These are phyloP conservation scores for Clausena lansium DNA, from an alignment of 345 rosid species.

Conservation along the genomic window DNA sequence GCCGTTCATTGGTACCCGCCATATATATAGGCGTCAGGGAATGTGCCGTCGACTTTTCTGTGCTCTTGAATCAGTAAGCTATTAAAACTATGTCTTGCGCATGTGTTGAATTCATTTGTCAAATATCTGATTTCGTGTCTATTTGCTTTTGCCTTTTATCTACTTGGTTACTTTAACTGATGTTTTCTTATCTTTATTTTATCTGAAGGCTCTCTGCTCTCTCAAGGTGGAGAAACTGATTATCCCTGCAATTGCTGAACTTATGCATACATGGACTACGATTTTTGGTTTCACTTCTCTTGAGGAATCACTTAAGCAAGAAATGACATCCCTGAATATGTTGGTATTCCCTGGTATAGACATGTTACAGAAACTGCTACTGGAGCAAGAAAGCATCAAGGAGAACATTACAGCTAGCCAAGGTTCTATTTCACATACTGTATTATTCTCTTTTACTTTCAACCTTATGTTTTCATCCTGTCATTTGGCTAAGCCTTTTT, in stretches of 20 bases:
- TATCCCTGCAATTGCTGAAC: slow-evolving; percentile 81
- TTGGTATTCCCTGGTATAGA: slow-evolving; percentile 81
- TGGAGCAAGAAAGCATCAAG: slow-evolving; percentile 32
- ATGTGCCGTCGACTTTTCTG: slow-evolving; percentile 82
- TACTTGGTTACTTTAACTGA: neutral
- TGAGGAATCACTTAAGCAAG: slow-evolving; percentile 47
- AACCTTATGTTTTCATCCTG: neutral
- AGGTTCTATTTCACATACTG: slow-evolving; percentile 28
- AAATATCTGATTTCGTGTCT: neutral
- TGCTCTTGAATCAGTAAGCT: slow-evolving; percentile 71
- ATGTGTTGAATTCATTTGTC: neutral
- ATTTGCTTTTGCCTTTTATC: neutral
- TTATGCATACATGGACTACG: slow-evolving; percentile 67
- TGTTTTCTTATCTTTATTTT: slow-evolving; percentile 3
- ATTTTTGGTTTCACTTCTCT: slow-evolving; percentile 68
- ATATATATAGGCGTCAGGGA: slow-evolving; percentile 78
- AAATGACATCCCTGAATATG: slow-evolving; percentile 64
- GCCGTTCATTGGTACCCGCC: slow-evolving; percentile 94
- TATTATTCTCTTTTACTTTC: neutral
- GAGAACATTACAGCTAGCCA: slow-evolving; percentile 21
- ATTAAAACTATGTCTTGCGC: neutral
- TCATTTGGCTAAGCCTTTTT: neutral
- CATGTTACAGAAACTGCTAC: slow-evolving; percentile 66
- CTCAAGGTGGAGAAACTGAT: slow-evolving; percentile 68
- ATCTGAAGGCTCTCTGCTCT: slow-evolving; percentile 55